phyloP scores from a whole-genome alignment of 139 green algal species.

The Coelastrella sp. region DNA sequence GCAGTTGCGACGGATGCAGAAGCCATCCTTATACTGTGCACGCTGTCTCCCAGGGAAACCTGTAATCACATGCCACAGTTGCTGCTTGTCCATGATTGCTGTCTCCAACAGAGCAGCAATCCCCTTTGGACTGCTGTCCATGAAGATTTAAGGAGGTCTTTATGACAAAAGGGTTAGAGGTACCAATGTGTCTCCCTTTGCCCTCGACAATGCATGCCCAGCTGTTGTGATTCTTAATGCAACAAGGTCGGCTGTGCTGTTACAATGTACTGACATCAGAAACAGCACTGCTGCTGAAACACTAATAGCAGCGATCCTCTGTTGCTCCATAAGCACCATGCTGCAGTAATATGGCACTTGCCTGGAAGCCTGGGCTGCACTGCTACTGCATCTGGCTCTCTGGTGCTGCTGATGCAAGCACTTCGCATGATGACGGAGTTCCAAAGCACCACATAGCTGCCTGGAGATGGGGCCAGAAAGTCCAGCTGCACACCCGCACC shows the following conservation, averaged over 20 bases:
- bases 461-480: not conserved
- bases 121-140: not conserved
- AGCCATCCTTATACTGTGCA: not conserved
- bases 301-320: too few relatives aligned
- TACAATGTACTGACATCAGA: too few relatives aligned
- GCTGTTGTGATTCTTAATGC: too few relatives aligned
- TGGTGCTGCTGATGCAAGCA: not conserved
- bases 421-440: not conserved
- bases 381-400: slow-evolving; percentile 28
- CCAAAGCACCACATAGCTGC: slow-evolving; percentile 3
- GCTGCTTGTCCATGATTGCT: not conserved
- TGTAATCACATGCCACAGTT: not conserved
- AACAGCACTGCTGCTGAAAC: too few relatives aligned
- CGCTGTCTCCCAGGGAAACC: slow-evolving; percentile 19
- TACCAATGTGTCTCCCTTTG: too few relatives aligned
- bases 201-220: too few relatives aligned
- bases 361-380: slow-evolving; percentile 34
- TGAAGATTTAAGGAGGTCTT: not conserved
- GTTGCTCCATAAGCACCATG: too few relatives aligned
- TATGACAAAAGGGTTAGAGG: too few relatives aligned
- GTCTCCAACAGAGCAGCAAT: not conserved
- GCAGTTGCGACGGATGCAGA: not conserved
- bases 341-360: not conserved
- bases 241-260: too few relatives aligned
- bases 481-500: slow-evolving; percentile 20